Evolutionary conservation across 2,329 filamentous ascomycete species (phyloP).

Genomic region (Colletotrichum trifolii): DNA sequence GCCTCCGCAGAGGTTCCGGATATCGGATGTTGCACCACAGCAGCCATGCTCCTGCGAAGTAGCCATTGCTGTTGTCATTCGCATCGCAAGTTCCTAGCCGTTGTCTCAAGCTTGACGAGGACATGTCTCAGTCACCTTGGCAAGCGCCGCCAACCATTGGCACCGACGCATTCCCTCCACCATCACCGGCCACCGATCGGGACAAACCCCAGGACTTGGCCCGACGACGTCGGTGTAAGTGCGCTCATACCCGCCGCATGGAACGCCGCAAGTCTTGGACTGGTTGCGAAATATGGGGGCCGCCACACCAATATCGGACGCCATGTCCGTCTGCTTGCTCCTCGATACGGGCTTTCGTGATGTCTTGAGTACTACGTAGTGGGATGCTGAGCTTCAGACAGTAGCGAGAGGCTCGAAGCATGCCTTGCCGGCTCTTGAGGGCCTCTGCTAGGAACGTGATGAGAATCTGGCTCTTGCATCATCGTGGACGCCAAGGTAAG

Average conservation of each 20-base stretch:
- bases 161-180: not conserved
- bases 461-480: slow-evolving; percentile 28
- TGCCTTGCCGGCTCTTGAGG: not conserved
- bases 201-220: slow-evolving; percentile 12
- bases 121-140: slow-evolving; percentile 13
- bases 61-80: not conserved
- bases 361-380: not conserved
- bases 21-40: not conserved
- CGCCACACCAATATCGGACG: slow-evolving; percentile 25
- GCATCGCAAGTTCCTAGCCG: not conserved
- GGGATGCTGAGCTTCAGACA: too few species aligned
- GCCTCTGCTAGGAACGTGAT: slow-evolving; percentile 9
- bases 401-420: too few species aligned
- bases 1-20: not conserved
- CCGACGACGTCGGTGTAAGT: slow-evolving; percentile 23
- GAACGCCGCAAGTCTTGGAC: slow-evolving; percentile 19
- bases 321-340: slow-evolving; percentile 15
- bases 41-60: slow-evolving; percentile 1
- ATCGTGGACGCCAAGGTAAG: slow-evolving; percentile 19
- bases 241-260: slow-evolving; percentile 16
- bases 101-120: not conserved
- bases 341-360: not conserved
- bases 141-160: slow-evolving; percentile 11
- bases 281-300: slow-evolving; percentile 17
- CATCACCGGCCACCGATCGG: slow-evolving; percentile 27